Base-by-base conservation (phyloP, 1,139 yeast genomes). In the Blastobotrys aristatus region DNA sequence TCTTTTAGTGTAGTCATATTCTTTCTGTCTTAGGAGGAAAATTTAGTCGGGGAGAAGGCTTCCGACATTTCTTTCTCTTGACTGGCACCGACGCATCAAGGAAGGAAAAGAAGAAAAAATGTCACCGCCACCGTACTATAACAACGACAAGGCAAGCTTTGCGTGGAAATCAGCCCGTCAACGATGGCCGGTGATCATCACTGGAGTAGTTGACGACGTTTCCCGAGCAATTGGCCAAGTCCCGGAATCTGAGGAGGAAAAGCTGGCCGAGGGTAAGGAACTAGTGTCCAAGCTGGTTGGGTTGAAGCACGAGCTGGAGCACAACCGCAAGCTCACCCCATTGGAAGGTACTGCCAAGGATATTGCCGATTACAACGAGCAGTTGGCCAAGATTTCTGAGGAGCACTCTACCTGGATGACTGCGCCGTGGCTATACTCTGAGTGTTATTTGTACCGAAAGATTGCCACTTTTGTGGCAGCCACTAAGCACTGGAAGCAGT, bases 401-500 rank as follows among this genome's bases (percentile, higher is more conserved):
- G 48, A 61, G 8, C 57, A 58, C 20, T 51, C 66, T 53, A 76
- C 84, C 17, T 92, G 97, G 97, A 70, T 73, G 51, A 74, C 82
- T n/a, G 95, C 92, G 0, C 96, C 96, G 17, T 92, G 99, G 99
- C 71, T 92, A 49, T 84, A 74, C 60, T 73, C 86, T 44, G 99
- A 94, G 66, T 84, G 96, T 64, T 83, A 83, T 62, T 64, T 92
- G 53, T 92, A 92, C 68, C 79, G 95, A 51, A 66, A 73, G 50
- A 70, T 89, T 49, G 79, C 82, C 60, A 52, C 57, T 56, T 69
- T 33, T 62, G 70, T 57, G 69, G 82, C 63, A 61, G 71, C 48
- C 50, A 64, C 46, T 64, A 64, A 50, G 52, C 68, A 46, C 59
- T 83, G 89, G 89, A 63, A 67, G 43, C 57, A 69, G 16, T 83